Base-by-base conservation (phyloP, 352 stramenopile genomes). In the Phytopythium sindhum region DNA sequence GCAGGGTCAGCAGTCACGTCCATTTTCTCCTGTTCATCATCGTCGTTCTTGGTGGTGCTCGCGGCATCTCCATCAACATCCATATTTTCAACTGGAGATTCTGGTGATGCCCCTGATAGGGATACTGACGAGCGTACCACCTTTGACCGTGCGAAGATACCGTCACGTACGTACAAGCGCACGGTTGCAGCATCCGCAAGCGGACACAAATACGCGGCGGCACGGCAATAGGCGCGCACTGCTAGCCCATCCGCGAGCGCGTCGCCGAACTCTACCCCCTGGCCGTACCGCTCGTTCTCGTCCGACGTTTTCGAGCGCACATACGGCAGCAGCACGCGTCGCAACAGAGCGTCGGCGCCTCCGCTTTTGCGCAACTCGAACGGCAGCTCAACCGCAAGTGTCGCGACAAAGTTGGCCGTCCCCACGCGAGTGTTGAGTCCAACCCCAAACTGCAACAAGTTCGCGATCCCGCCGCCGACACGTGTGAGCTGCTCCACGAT, bases 341-440 rank as follows among this genome's bases (percentile, higher is more conserved):
- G 66, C 11, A 94, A 58, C 31, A 94, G 60, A 17, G 78, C 54
- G 45, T 91, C 82, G 0, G 84, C 78, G 6, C 77, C 86, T 7
- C 75, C 74, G 56, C 80, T 85, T 26, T 89, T 87, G 12, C 81
- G 81, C 37, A 94, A 61, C 73, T 94, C 86, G 35, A 85, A 88
- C 1, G 84, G 75, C 39, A 94, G 60, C 26, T 94, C 84, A 0
- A 70, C 72, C 12, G 85, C 80, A 0, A 94, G 67, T 4, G 80
- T 83, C n/a, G 77, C 80, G 21, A 85, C 77, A 65, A 92, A 94
- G 64, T 90, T 94, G 31, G 86, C 86, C 21, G 81, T 80, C 6
- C 86, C 86, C 21, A 93, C 86, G 21, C 83, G 84, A 6, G 86
- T 94, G 59, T 94, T 94, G 31, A 94, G 78, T 14, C 86, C 86